phyloP scores from a whole-genome alignment of 2,329 filamentous ascomycete species.

The Epichloe scottii region DNA sequence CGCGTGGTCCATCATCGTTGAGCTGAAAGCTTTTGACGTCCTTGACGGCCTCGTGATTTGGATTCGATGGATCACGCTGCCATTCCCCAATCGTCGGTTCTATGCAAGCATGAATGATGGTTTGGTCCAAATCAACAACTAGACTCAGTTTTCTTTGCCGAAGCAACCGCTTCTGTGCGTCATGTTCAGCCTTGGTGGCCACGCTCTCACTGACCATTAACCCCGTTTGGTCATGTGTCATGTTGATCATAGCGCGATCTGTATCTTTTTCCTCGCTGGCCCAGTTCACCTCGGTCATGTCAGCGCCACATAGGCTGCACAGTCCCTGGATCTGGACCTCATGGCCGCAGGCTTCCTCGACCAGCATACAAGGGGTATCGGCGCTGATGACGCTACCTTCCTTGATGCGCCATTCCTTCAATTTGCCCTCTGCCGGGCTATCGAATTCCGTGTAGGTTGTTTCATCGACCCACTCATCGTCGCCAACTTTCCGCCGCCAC shows the following conservation, averaged over 20 bases:
- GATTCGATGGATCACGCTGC: slow-evolving; percentile 77
- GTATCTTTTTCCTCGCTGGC: slow-evolving; percentile 68
- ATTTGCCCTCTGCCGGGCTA: slow-evolving; percentile 67
- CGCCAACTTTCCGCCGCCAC: slow-evolving; percentile 64
- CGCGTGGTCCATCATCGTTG: slow-evolving; percentile 67
- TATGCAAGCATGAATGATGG: slow-evolving; percentile 95
- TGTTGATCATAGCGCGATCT: slow-evolving; percentile 82
- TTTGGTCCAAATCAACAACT: slow-evolving; percentile 95
- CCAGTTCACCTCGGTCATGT: slow-evolving; percentile 88
- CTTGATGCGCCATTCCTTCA: slow-evolving; percentile 64
- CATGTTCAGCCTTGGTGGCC: slow-evolving; percentile 70
- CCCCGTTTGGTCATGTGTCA: slow-evolving; percentile 82
- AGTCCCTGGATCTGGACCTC: slow-evolving; percentile 83
- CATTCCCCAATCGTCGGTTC: slow-evolving; percentile 94
- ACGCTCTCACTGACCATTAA: slow-evolving; percentile 76
- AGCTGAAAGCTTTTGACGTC: slow-evolving; percentile 84
- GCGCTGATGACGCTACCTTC: slow-evolving; percentile 51
- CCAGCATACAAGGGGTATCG: slow-evolving; percentile 52
- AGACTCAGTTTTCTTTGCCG: slow-evolving; percentile 74
- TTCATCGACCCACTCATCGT: slow-evolving; percentile 46
- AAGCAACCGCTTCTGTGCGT: slow-evolving; percentile 73
- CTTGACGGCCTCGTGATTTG: slow-evolving; percentile 83
- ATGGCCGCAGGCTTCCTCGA: slow-evolving; percentile 86
- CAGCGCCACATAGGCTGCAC: slow-evolving; percentile 84
- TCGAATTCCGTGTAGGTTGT: slow-evolving; percentile 68